Percentiles rank a stretch among this genome's conserved stretches.
These are phyloP conservation scores for Fistulinella prunicolor DNA, from an alignment of 768 basidiomycete genomes.

Conservation along the genomic window DNA sequence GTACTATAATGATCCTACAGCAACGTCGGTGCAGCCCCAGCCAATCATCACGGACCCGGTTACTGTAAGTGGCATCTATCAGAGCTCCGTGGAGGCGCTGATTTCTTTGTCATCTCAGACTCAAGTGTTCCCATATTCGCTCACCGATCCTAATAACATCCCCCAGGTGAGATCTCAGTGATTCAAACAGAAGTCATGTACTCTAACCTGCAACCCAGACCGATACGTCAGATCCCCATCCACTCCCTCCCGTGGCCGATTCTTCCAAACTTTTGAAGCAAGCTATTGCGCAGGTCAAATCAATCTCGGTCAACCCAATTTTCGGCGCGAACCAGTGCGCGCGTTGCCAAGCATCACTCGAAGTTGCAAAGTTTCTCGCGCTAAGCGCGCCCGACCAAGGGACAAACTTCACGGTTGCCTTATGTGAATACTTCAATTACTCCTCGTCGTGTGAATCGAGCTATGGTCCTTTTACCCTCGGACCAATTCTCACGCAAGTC, in stretches of 20 bases:
- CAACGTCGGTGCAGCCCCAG: conserved; percentile 69
- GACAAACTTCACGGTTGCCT: conserved; percentile 49
- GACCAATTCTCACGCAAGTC: conserved; percentile 68
- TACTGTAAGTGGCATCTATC: conserved; percentile 38
- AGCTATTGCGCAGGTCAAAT: conserved; percentile 55
- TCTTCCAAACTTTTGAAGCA: conserved; percentile 44
- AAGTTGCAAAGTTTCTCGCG: conserved; percentile 63
- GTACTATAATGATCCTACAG: conserved; percentile 74
- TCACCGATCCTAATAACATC: conserved; percentile 63
- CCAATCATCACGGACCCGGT: conserved; percentile 76
- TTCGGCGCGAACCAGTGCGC: conserved; percentile 56
- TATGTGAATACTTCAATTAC: conserved; percentile 63
- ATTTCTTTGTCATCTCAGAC: conserved; percentile 45
- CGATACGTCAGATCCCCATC: conserved; percentile 61
- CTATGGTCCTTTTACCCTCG: conserved; percentile 47
- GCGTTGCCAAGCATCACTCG: conserved; percentile 57
- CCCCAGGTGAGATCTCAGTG: conserved; percentile 36
- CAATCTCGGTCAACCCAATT: conserved; percentile 50
- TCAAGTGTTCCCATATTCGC: conserved; percentile 51
- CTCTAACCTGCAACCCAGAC: conserved; percentile 31
- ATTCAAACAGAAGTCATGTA: neutral
- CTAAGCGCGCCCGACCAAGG: conserved; percentile 61
- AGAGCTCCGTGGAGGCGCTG: neutral
- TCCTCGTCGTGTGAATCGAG: conserved; percentile 46
- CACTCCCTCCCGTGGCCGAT: conserved; percentile 56